Conservation (phyloP, 2,329 filamentous ascomycete genomes). For the Trichoderma sp. region DNA sequence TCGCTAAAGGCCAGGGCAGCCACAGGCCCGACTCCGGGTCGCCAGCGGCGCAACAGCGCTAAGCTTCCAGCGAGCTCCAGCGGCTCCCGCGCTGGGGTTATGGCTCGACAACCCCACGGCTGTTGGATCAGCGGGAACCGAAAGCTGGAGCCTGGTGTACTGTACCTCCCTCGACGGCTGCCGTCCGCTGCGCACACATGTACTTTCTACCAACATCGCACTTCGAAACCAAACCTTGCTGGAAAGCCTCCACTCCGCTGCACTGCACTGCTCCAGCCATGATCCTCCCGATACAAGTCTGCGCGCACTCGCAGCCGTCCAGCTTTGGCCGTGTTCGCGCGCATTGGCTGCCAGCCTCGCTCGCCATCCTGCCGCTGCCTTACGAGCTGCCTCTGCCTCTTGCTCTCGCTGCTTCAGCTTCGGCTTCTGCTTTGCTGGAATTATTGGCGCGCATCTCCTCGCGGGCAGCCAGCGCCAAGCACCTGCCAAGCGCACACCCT, state of each 20-base stretch:
- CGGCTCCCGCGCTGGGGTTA: slow-evolving; percentile 23
- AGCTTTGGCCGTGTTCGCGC: background rate
- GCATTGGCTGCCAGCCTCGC: slow-evolving; percentile 12
- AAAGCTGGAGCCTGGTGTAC: slow-evolving; percentile 17
- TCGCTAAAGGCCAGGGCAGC: background rate
- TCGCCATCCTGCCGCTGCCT: background rate
- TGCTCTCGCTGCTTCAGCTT: too few species aligned
- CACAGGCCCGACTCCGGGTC: background rate
- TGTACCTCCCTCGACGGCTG: slow-evolving; percentile 2
- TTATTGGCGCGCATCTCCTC: background rate
- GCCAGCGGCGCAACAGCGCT: background rate
- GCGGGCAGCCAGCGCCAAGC: background rate
- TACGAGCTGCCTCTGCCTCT: background rate
- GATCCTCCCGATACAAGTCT: slow-evolving; percentile 13
- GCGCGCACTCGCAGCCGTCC: background rate
- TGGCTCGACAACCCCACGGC: background rate
- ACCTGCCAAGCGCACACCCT: slow-evolving; percentile 5
- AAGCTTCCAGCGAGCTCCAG: slow-evolving; percentile 17
- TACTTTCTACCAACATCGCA: background rate
- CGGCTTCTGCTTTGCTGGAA: background rate
- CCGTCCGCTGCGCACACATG: background rate
- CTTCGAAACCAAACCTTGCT: too few species aligned
- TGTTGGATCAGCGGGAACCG: slow-evolving; percentile 1
- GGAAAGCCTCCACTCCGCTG: background rate
- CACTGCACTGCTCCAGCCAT: slow-evolving; percentile 2